Evolutionary conservation across 2,329 filamentous ascomycete species (phyloP).

Genomic region (Mycosphaerelloides madeirae): DNA sequence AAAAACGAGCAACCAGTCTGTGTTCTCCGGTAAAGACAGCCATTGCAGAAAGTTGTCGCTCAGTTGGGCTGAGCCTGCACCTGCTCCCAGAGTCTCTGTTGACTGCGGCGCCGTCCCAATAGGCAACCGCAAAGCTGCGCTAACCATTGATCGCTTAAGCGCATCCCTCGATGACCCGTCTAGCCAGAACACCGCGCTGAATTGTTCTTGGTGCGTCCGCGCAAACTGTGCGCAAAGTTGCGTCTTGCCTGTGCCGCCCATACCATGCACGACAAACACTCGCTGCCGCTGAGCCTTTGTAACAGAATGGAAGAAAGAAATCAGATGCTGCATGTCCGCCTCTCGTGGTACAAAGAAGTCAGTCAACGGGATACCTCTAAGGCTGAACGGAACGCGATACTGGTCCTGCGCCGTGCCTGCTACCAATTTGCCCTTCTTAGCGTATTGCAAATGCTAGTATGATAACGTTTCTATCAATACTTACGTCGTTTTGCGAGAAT

Average conservation of each 20-base stretch:
- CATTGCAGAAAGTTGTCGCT: background rate
- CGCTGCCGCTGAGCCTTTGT: too few relatives aligned
- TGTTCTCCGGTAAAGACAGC: too few relatives aligned
- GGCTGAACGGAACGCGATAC: constrained; percentile 17
- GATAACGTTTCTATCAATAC: too few relatives aligned
- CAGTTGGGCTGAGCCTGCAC: too few relatives aligned
- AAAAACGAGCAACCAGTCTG: constrained; percentile 35
- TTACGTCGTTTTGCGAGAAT: too few relatives aligned
- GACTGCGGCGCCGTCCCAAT: background rate
- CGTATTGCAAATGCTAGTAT: too few relatives aligned
- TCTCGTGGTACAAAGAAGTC: constrained; percentile 20
- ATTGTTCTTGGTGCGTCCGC: constrained; percentile 20
- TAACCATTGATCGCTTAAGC: constrained; percentile 23
- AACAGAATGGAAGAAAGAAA: constrained; percentile 15
- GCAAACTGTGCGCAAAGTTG: constrained; percentile 20
- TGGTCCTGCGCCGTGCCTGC: too few relatives aligned
- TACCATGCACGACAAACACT: constrained; percentile 24
- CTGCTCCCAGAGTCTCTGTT: too few relatives aligned
- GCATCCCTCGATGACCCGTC: constrained; percentile 29
- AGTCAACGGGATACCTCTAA: constrained; percentile 15
- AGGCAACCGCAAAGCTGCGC: too few relatives aligned
- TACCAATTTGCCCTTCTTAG: too few relatives aligned
- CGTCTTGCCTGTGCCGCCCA: too few relatives aligned
- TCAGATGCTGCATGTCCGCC: constrained; percentile 20
- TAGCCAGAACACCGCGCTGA: constrained; percentile 33